Conservation (phyloP, 2,329 filamentous ascomycete species). For the Claviceps pusilla region DNA sequence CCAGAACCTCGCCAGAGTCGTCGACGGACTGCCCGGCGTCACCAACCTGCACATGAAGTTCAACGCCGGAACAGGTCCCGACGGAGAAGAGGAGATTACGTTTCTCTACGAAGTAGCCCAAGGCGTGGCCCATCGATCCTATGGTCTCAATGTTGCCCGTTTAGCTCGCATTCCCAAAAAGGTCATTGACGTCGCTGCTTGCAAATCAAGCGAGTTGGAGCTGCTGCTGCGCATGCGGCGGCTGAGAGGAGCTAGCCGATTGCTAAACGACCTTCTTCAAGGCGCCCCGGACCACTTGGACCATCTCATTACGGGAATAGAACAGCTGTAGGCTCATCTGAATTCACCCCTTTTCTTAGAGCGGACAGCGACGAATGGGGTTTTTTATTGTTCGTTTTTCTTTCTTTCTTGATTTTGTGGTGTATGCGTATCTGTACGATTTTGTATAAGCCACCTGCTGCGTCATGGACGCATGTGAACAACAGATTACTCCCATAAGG, state of each 20-base stretch:
- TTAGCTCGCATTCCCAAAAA: conserved; percentile 65
- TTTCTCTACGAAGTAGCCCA: conserved; percentile 89
- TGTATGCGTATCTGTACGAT: neutral
- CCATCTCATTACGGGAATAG: conserved; percentile 39
- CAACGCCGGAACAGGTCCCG: conserved; percentile 26
- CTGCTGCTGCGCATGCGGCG: conserved; percentile 50
- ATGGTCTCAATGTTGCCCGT: conserved; percentile 84
- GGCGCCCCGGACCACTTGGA: conserved; percentile 29
- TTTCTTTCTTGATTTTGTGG: neutral
- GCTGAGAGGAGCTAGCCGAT: conserved; percentile 33
- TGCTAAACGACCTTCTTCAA: conserved; percentile 28
- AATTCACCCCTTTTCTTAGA: neutral
- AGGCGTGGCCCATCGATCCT: conserved; percentile 83
- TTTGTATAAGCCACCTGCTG: neutral
- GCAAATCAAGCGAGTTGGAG: conserved; percentile 70
- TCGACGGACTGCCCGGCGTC: conserved; percentile 53
- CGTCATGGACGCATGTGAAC: neutral
- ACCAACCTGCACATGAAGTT: conserved; percentile 94
- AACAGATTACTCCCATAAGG: neutral
- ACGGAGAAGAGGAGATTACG: conserved; percentile 63
- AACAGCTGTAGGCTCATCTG: conserved; percentile 35
- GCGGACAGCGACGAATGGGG: neutral
- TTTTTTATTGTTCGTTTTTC: neutral
- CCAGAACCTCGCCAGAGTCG: conserved; percentile 62
- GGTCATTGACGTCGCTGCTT: conserved; percentile 64